Conservation (phyloP, 345 rosid genomes). For the Brassica incana region DNA sequence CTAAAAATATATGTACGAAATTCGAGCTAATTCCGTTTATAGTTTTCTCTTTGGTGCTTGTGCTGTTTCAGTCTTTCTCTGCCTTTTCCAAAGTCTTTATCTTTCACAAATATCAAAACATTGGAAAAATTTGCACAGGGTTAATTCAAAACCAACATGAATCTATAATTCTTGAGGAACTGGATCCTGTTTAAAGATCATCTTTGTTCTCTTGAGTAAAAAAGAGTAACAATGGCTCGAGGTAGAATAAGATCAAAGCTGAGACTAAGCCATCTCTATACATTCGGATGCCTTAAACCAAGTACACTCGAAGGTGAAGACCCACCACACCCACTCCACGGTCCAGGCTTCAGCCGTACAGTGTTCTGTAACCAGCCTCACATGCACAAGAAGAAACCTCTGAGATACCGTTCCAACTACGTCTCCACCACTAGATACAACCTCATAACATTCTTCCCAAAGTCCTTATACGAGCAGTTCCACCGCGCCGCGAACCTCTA, state of each 20-base stretch:
- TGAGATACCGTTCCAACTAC: slow-evolving; percentile 50
- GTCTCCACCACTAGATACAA: slow-evolving; percentile 68
- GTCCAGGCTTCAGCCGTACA: slow-evolving; percentile 34
- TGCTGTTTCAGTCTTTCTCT: slow-evolving; percentile 1
- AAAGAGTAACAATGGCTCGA: slow-evolving; percentile 54
- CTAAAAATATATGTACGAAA: slow-evolving; percentile 1
- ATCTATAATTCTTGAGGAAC: slow-evolving; percentile 11
- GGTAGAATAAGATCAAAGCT: slow-evolving; percentile 74
- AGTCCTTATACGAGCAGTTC: slow-evolving; percentile 72
- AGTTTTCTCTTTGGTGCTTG: slow-evolving; percentile 4
- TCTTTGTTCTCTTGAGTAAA: background rate
- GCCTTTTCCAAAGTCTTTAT: background rate
- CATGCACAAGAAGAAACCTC: slow-evolving; percentile 45
- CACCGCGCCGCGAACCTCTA: slow-evolving; percentile 77
- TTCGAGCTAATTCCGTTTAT: background rate
- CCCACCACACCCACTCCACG: slow-evolving; percentile 26
- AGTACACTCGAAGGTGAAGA: slow-evolving; percentile 38
- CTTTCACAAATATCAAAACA: slow-evolving; percentile 6
- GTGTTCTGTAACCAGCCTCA: slow-evolving; percentile 58
- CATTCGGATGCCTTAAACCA: slow-evolving; percentile 49
- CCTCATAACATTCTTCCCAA: slow-evolving; percentile 62
- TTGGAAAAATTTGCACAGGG: slow-evolving; percentile 15
- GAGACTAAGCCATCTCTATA: slow-evolving; percentile 72
- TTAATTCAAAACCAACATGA: background rate
- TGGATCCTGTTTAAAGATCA: slow-evolving; percentile 25